Evolutionary conservation across 352 stramenopile genomes (phyloP).

Genomic region (Aphanomyces euteiches): DNA sequence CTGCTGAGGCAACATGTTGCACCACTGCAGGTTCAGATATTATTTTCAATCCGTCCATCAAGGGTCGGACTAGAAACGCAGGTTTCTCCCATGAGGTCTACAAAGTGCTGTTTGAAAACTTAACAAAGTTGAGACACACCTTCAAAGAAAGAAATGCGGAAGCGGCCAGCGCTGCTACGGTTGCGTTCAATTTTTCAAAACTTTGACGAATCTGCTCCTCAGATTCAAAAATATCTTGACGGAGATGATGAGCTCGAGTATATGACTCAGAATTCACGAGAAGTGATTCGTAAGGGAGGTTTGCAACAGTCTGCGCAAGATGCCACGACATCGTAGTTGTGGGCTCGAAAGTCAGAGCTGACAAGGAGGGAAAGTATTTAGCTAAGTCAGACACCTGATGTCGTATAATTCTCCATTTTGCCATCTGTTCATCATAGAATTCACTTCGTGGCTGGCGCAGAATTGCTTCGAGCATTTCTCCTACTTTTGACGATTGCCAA

Average conservation of each 20-base stretch:
- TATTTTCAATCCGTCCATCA: constrained; percentile 77
- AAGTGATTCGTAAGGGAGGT: background rate
- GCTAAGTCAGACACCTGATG: background rate
- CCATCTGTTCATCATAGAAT: constrained; percentile 13
- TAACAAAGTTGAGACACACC: background rate
- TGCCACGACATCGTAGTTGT: background rate
- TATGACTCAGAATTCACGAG: constrained; percentile 6
- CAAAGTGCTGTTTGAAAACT: background rate
- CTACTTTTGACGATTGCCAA: too few relatives aligned
- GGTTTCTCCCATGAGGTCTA: constrained; percentile 46
- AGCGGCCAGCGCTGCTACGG: background rate
- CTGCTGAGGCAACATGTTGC: constrained; percentile 42
- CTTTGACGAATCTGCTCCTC: constrained; percentile 64
- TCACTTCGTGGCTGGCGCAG: background rate
- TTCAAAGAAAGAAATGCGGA: background rate
- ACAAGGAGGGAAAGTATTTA: background rate
- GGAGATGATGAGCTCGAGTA: constrained; percentile 59
- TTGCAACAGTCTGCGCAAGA: background rate
- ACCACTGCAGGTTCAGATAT: constrained; percentile 50
- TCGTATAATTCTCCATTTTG: background rate
- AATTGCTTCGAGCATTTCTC: background rate
- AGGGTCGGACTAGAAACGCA: constrained; percentile 68
- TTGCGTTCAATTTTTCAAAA: constrained; percentile 38
- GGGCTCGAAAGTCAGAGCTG: background rate
- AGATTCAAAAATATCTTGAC: constrained; percentile 75